A percentile compares a stretch with the other conserved stretches of the same genome.
Evolutionary conservation across 2,329 filamentous ascomycete genomes (phyloP).

Genomic region (Ceratocystis colombiana): DNA sequence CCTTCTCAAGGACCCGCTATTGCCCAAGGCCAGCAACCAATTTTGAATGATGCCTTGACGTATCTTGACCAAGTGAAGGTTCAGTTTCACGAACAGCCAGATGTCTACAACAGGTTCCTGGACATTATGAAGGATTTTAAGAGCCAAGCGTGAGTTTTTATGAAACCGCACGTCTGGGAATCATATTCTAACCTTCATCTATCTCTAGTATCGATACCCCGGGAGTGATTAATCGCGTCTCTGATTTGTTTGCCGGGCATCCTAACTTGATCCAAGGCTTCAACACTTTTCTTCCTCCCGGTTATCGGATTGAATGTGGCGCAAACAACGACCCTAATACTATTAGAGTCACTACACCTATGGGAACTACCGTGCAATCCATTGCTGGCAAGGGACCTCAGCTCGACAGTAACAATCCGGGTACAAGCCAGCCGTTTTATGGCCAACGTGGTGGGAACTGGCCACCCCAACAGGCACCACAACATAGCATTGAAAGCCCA

Average conservation of each 20-base stretch:
- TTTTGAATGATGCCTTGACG: constrained; percentile 63
- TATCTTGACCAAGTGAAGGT: constrained; percentile 98
- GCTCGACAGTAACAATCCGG: constrained; percentile 38
- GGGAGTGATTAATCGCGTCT: constrained; percentile 92
- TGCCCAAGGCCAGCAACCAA: constrained; percentile 38
- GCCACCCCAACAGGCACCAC: constrained; percentile 39
- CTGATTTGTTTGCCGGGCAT: constrained; percentile 88
- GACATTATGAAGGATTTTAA: constrained; percentile 99
- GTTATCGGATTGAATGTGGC: constrained; percentile 93
- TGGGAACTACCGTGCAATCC: constrained; percentile 89
- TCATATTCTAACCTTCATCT: not conserved
- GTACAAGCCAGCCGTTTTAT: constrained; percentile 39
- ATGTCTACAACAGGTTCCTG: constrained; percentile 92
- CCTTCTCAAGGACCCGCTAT: constrained; percentile 33
- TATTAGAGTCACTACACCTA: constrained; percentile 92
- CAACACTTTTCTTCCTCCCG: constrained; percentile 92
- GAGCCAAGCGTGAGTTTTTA: constrained; percentile 67
- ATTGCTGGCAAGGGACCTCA: constrained; percentile 49
- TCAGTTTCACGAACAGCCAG: constrained; percentile 90
- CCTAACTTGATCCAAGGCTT: constrained; percentile 94
- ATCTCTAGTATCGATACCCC: constrained; percentile 68
- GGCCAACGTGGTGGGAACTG: constrained; percentile 44
- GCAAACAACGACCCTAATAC: constrained; percentile 89
- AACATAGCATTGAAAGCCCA: constrained; percentile 48
- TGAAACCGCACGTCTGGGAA: not conserved